Evolutionary conservation across 176 grass and related monocot species (phyloP).

Genomic region (barley (Hordeum vulgare)): MorexV3_pseudomolecules_assembly NC_058521.1:589399144-589399643

Average conservation of each 20-base stretch:
- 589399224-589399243: neutral
- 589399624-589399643: neutral
- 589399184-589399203: neutral
- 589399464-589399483: slow-evolving; percentile 4
- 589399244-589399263: neutral
- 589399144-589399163: neutral
- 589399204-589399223: neutral
- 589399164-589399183: neutral
- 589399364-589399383: slow-evolving; percentile 66
- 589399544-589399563: slow-evolving; percentile 1
- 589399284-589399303: slow-evolving; percentile 58
- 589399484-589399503: neutral
- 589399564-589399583: neutral
- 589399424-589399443: slow-evolving; percentile 88
- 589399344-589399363: slow-evolving; percentile 79
- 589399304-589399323: slow-evolving; percentile 54
- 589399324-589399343: slow-evolving; percentile 78
- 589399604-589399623: neutral
- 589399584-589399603: neutral
- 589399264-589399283: slow-evolving; percentile 53
- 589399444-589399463: slow-evolving; percentile 40
- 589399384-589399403: slow-evolving; percentile 81
- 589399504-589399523: neutral
- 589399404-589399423: slow-evolving; percentile 96
- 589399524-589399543: neutral